Evolutionary conservation across 148 eudicot genomes (phyloP), one percentile per base, ranked within the genome.

Genomic region (Persicaria tinctoria): DNA sequence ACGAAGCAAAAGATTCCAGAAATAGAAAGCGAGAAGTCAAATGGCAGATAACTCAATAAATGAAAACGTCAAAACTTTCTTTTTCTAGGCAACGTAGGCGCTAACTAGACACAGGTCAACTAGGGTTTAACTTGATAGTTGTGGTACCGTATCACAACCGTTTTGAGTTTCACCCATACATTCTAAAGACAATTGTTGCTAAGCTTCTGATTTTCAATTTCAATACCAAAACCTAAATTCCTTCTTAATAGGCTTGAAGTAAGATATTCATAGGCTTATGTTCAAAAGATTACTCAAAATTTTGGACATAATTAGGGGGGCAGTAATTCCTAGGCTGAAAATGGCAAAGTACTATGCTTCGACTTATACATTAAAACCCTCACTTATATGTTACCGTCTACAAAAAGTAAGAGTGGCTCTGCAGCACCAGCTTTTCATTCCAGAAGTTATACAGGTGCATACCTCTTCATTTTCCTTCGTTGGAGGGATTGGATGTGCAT

Each of bases 401-500:
- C 38, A 23, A 59, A 6, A 59, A 59, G 63, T 20, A 11, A 11
- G 46, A 57, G 6, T 60, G 66, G 41, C 70, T 38, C 12, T 32
- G 69, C 45, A 23, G 41, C 46, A 64, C 12, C 46, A 41, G 14
- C 5, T 38, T 38, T 5, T 64, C 17, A 4, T 13, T 14, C 41
- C 8, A 64, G 46, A 41, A 64, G 46, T 17, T 64, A 64, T 64
- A 32, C 5, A 41, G 47, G 70, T 41, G 41, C 20, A 47, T 70
- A 70, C 73, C 73, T 49, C 55, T 47, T 17, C 53, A 11, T 47
- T n/a, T 70, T 48, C 7, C 73, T 48, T 46, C 18, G 64, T 80
- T 10, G 73, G 80, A 62, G 89, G 88, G 68, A 84, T 69, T 38
- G 87, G 93, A 83, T 83, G 87, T 55, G 82, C 85, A 81, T 78